These are phyloP conservation scores for Aureobasidium mangrovei DNA, from an alignment of 2,329 filamentous ascomycete species.

Conservation along the genomic window DNA sequence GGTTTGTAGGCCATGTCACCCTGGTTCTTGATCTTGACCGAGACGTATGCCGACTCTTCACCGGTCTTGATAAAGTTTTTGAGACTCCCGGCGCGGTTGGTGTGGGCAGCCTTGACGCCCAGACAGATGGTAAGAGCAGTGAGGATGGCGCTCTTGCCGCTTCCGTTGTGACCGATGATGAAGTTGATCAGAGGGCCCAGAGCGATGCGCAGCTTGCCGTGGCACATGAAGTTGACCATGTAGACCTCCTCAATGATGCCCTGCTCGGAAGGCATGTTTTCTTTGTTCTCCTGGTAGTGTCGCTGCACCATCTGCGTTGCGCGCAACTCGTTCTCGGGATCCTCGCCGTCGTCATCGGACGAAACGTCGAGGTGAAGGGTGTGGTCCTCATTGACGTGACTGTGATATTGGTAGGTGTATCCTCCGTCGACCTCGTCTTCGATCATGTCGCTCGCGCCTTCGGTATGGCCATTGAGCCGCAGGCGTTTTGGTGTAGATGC, in stretches of 20 bases:
- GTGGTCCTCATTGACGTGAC: constrained; percentile 5
- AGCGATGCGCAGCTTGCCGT: constrained; percentile 68
- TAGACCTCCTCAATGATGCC: constrained; percentile 83
- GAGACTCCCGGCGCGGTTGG: constrained; percentile 82
- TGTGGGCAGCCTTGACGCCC: constrained; percentile 87
- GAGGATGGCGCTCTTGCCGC: constrained; percentile 90
- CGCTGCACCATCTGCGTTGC: constrained; percentile 25
- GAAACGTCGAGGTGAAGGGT: constrained; percentile 13
- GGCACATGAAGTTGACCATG: constrained; percentile 95
- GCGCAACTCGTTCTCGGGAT: constrained; percentile 22
- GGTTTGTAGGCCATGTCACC: constrained; percentile 77
- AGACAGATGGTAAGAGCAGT: constrained; percentile 89
- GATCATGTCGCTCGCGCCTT: neutral
- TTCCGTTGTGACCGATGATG: constrained; percentile 94
- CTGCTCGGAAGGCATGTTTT: constrained; percentile 69
- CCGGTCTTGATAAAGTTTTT: constrained; percentile 90
- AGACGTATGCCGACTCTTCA: constrained; percentile 61
- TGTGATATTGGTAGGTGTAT: constrained; percentile 11
- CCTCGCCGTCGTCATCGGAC: constrained; percentile 22
- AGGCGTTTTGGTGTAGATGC: neutral
- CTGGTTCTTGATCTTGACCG: constrained; percentile 84
- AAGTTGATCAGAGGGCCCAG: constrained; percentile 97
- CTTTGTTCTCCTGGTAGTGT: constrained; percentile 24
- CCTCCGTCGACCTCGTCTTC: constrained; percentile 8
- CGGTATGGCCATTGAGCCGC: neutral